Evolutionary conservation across 805 yeast genomes (phyloP), one percentile per base, ranked within the genome.

Genomic region (Saturnispora ahearnii): DNA sequence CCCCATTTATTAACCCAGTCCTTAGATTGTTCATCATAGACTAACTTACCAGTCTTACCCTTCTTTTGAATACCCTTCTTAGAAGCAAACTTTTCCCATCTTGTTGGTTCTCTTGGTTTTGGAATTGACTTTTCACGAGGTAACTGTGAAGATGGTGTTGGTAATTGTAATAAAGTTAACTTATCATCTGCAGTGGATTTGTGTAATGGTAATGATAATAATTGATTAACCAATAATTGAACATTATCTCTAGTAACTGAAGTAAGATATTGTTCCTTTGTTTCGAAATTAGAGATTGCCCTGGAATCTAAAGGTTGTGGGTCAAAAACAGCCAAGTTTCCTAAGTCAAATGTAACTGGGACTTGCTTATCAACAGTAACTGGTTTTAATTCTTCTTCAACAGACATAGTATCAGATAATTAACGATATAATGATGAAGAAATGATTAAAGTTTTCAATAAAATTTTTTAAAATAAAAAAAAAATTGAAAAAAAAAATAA

Each of bases 1-100:
- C 99, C 99, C 99, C 99, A 93, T 69, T 89, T 91, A 60, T 95
- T 91, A 53, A 84, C 96, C 99, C 99, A 93, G 69, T 89, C 90
- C 46, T 91, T 90, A 30, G 78, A 70, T 31, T 78, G 93, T 67
- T 93, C 98, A 67, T 93, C 96, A 60, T 72, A 93, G 1, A 87
- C 88, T 78, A 83, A 73, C 70, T 87, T 93, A 44, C 96, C 96
- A 29, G 86, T 82, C 66, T 84, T 89, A 53, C 86, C 87, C 74
- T 87, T 90, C 70, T 95, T 78, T 69, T 84, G 74, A 65, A 93
- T 93, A 62, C 98, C 98, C 72, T 93, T 93, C 76, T 80, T 87
- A 52, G 85, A 85, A 56, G 99, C 99, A 73, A 93, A 93, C 63
- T 78, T 77, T 71, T 93, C 96, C 99, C 99, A 93, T 71, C 83